Evolutionary conservation across 2,329 filamentous ascomycete species (phyloP).

Genomic region (Tetracladium maxilliforme): DNA sequence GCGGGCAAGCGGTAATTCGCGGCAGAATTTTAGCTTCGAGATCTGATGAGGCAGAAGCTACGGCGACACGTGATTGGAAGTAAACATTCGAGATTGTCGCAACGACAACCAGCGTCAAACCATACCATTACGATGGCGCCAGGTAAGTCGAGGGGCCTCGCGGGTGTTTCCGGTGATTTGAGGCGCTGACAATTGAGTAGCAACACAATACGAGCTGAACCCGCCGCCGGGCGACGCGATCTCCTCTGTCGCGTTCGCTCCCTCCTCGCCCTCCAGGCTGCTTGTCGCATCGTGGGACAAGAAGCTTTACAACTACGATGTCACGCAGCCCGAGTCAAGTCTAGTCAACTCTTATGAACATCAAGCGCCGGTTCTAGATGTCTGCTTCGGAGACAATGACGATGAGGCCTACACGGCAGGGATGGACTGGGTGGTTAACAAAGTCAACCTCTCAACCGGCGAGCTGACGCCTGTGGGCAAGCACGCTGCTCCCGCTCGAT

Average conservation of each 20-base stretch:
- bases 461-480: slow-evolving; percentile 63
- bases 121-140: slow-evolving; percentile 21
- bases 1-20: slow-evolving; percentile 6
- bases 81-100: slow-evolving; percentile 4
- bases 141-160: slow-evolving; percentile 14
- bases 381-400: slow-evolving; percentile 76
- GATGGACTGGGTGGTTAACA: slow-evolving; percentile 74
- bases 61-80: not conserved
- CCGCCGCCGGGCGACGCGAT: slow-evolving; percentile 77
- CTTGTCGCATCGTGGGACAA: slow-evolving; percentile 94
- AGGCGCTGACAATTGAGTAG: slow-evolving; percentile 15
- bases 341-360: slow-evolving; percentile 65
- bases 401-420: slow-evolving; percentile 76
- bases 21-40: slow-evolving; percentile 17
- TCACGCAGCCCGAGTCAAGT: slow-evolving; percentile 37
- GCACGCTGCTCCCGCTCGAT: slow-evolving; percentile 68
- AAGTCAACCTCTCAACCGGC: slow-evolving; percentile 57
- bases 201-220: slow-evolving; percentile 68
- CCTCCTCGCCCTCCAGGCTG: slow-evolving; percentile 56
- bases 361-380: slow-evolving; percentile 74
- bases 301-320: slow-evolving; percentile 80
- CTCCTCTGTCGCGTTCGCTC: slow-evolving; percentile 75
- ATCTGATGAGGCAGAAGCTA: slow-evolving; percentile 1
- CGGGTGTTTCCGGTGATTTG: not conserved
- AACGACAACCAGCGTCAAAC: too few species aligned